phyloP scores from a whole-genome alignment of 305 asterid species.

The Striga hermonthica region DNA sequence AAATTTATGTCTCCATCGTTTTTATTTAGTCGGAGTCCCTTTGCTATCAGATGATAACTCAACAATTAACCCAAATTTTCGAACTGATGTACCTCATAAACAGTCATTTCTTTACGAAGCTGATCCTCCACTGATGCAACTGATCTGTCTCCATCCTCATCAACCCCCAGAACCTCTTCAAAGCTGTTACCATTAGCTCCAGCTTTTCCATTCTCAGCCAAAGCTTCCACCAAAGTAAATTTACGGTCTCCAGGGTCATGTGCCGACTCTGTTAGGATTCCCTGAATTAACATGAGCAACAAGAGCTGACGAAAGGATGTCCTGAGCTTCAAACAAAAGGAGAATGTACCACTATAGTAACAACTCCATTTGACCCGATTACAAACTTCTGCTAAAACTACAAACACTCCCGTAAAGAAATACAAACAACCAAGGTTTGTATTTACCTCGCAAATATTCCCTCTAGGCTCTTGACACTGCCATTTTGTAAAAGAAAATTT shows the following conservation, averaged over 20 bases:
- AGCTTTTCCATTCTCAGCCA: constrained; percentile 58
- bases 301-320: background rate
- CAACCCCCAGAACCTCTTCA: constrained; percentile 79
- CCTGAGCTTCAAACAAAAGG: background rate
- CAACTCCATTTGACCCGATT: too few species aligned
- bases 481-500: background rate
- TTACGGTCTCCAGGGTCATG: constrained; percentile 52
- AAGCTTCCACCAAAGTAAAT: constrained; percentile 68
- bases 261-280: constrained; percentile 70
- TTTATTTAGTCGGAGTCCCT: too few species aligned
- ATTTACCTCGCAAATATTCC: background rate
- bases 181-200: constrained; percentile 49
- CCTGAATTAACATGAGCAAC: constrained; percentile 49
- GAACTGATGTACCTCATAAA: constrained; percentile 65
- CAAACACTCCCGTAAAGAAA: too few species aligned
- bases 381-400: too few species aligned
- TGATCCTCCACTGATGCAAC: constrained; percentile 94
- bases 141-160: constrained; percentile 78
- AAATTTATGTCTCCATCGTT: too few species aligned
- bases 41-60: too few species aligned
- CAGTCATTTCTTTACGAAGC: constrained; percentile 87
- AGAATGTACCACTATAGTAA: too few species aligned
- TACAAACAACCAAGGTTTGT: background rate
- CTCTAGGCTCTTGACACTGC: background rate
- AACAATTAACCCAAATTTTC: too few species aligned